Evolutionary conservation across 257 asterid species (phyloP), one percentile per base, ranked within the genome.

Genomic region (Solanum phureja): DNA sequence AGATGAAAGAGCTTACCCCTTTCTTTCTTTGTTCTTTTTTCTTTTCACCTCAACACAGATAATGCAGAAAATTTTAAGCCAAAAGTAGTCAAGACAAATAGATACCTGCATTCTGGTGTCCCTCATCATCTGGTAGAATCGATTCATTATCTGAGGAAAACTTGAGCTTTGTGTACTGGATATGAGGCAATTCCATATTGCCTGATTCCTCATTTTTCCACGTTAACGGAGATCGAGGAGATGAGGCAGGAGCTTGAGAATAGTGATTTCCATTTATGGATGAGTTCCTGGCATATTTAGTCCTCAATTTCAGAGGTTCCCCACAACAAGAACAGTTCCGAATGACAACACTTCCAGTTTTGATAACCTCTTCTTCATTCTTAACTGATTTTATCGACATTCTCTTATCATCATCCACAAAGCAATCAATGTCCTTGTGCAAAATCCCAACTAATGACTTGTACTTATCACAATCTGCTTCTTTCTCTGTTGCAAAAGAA

Each of bases 301-400:
- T 49, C 81, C 86, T 92, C 64, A 74, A 19, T 86, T 93, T 94
- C 87, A 93, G n/a, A 77, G 89, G 89, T 89, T 97, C 98, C 62
- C 96, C 98, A 86, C 99, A 97, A 86, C 99, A 97, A 62, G 93
- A 93, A 84, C 99, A 97, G 85, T 88, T 88, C 16, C 86, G 86
- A 87, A 34, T 31, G 0, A 87, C 91, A 86, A 85, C 84, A 86
- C 35, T 89, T 14, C 87, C 95, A 35, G 86, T 88, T 12, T 73
- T 38, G 42, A 2, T 81, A 64, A 87, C 91, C 62, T 66, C 90
- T 7, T 91, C 96, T 14, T 93, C 97, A 84, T 88, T 90, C 92
- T 91, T 94, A 13, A 88, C 90, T 73, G 86, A 82, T 86, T 83
- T 86, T 56, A 62, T 14, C 4, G 82, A 44, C 88, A 42, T 56